Conservation (phyloP, 495 filamentous ascomycete genomes). For the Neurospora sp. region DNA sequence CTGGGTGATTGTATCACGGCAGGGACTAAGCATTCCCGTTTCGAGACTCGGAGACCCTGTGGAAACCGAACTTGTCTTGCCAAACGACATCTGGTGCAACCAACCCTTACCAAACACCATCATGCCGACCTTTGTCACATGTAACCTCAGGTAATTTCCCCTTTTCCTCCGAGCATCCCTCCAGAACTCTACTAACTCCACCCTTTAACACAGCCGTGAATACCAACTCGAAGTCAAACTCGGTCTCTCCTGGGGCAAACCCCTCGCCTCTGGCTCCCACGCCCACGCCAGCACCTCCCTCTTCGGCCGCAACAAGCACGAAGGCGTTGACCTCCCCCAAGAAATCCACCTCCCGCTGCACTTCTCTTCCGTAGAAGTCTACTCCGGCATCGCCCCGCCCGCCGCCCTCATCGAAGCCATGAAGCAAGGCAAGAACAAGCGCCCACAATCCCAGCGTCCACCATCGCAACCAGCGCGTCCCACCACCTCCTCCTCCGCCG, state of each 20-base stretch:
- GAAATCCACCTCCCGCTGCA: constrained; percentile 63
- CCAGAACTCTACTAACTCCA: not conserved
- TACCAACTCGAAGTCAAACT: constrained; percentile 79
- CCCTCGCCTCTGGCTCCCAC: constrained; percentile 1
- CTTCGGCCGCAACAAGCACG: constrained; percentile 4
- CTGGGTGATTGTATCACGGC: constrained; percentile 59
- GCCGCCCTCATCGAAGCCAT: constrained; percentile 62
- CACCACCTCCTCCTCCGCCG: constrained; percentile 15
- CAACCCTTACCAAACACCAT: constrained; percentile 69
- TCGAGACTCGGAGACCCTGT: constrained; percentile 46
- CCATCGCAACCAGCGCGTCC: constrained; percentile 25
- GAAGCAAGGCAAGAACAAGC: constrained; percentile 23
- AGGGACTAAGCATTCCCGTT: constrained; percentile 55
- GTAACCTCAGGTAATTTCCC: constrained; percentile 55
- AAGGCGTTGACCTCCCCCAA: constrained; percentile 43
- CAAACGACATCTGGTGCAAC: constrained; percentile 56
- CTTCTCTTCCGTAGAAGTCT: constrained; percentile 64
- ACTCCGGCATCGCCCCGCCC: constrained; percentile 84
- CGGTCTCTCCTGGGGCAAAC: constrained; percentile 50
- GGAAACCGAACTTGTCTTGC: constrained; percentile 56
- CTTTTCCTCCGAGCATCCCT: not conserved
- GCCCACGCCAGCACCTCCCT: not conserved
- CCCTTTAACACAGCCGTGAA: constrained; percentile 30
- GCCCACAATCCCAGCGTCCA: constrained; percentile 4
- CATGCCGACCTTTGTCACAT: constrained; percentile 76